These are phyloP conservation scores for Taphrina deformans DNA, from an alignment of 1,139 yeast species.

Conservation along the genomic window DNA sequence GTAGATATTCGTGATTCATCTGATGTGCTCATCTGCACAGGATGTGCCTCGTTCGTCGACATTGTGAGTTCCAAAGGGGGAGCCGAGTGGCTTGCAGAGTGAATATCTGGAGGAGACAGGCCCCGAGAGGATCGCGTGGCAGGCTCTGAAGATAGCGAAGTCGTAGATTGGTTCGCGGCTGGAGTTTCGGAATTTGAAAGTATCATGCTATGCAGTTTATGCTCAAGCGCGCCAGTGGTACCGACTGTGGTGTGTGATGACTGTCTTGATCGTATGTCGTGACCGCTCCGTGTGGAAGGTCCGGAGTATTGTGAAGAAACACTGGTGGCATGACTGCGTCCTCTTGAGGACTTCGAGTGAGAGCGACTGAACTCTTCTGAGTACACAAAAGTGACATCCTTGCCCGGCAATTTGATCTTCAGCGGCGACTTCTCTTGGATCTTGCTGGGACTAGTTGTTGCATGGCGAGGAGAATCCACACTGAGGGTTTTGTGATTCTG, in stretches of 20 bases:
- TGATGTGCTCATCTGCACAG: neutral
- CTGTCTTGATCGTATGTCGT: slow-evolving; percentile 8
- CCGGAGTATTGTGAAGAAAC: slow-evolving; percentile 2
- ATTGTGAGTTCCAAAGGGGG: slow-evolving; percentile 1
- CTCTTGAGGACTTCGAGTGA: neutral
- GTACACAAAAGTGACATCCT: slow-evolving; percentile 5
- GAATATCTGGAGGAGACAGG: neutral
- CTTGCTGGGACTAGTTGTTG: neutral
- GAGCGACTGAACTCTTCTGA: neutral
- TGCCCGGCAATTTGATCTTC: slow-evolving; percentile 11
- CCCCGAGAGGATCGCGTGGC: neutral
- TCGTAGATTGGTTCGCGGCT: neutral
- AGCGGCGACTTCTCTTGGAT: neutral
- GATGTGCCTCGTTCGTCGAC: neutral
- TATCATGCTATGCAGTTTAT: slow-evolving; percentile 13
- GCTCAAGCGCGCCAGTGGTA: neutral
- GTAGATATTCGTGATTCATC: neutral
- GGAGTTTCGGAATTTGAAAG: neutral
- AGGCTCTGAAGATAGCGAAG: neutral
- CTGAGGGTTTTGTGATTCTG: neutral
- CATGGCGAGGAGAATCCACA: neutral
- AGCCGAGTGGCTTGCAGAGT: slow-evolving; percentile 1
- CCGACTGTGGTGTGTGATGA: slow-evolving; percentile 15
- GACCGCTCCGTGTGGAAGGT: neutral
- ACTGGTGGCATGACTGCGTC: slow-evolving; percentile 16